Evolutionary conservation across 169 alveolate genomes (phyloP).

Genomic region (Eimeria tenella): DNA sequence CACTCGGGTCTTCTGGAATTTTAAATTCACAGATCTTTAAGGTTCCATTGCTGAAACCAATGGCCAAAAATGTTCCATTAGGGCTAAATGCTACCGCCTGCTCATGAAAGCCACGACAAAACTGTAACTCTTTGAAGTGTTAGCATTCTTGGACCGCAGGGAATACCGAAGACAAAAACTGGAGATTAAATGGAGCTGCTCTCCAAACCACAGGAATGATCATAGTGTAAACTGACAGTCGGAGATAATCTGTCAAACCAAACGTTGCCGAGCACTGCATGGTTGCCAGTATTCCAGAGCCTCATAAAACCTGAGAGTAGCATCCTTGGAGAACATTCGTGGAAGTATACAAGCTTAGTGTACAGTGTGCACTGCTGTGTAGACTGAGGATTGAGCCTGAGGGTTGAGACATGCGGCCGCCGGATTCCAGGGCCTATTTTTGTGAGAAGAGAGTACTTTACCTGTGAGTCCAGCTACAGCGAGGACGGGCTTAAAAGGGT

Average conservation of each 20-base stretch:
- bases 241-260: conserved; percentile 77
- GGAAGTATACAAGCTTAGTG: too few relatives aligned
- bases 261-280: conserved; percentile 44
- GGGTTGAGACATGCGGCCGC: neutral
- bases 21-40: conserved; percentile 60
- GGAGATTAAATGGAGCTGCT: too few relatives aligned
- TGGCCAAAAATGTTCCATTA: conserved; percentile 26
- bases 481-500: conserved; percentile 39
- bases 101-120: neutral
- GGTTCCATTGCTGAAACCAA: conserved; percentile 72
- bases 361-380: too few relatives aligned
- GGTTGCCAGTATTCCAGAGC: conserved; percentile 74
- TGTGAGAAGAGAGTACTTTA: neutral
- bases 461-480: conserved; percentile 58
- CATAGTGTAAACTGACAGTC: neutral
- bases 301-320: conserved; percentile 63
- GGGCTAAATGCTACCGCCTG: conserved; percentile 59
- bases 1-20: neutral
- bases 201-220: neutral
- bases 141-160: neutral
- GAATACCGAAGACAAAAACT: too few relatives aligned
- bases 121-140: neutral
- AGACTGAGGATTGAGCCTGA: too few relatives aligned
- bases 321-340: neutral
- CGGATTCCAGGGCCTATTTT: neutral